Evolutionary conservation across 495 filamentous ascomycete genomes (phyloP), one percentile per base, ranked within the genome.

Genomic region (Aspergillus homomorphus): DNA sequence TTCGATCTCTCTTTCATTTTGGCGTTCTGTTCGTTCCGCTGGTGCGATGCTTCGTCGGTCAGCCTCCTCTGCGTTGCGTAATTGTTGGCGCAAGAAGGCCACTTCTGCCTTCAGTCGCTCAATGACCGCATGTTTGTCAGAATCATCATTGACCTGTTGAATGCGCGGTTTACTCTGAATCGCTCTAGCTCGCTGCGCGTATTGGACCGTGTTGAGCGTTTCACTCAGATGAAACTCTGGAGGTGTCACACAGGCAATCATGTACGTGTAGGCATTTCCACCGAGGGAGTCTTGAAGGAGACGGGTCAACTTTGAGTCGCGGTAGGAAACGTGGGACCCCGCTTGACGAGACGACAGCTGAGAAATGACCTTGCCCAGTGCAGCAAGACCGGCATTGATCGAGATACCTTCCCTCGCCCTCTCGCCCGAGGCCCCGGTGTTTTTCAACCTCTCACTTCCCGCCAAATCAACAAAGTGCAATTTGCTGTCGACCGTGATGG

Each of bases 401-500:
- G 95, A 96, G 57, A 99, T 99, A 64, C 94, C 94, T 73, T 99
- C 94, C 73, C 86, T 91, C 45, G 95, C 95, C 26, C 94, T 87
- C 62, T 99, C 95, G 15, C 94, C 94, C 55, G 94, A 92, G 7
- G 95, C 95, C 18, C 90, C 89, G 4, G 94, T 98, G 66, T 98
- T 98, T 78, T 99, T 99, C 69, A 99, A 73, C 62, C 94, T 84
- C 75, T 99, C 94, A 69, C 95, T 98, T 60, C 94, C 94, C 51
- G 94, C 94, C 68, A 99, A 77, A 87, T 99, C 94, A 48, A 99
- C 94, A 63, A 99, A 99, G 68, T 99, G 92, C 58, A 99, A 82
- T 70, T 99, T 99, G 84, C 95, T 98, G 69, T 98, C 95, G 19
- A 96, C 87, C 7, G 89, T 97, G 15, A 99, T 80, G 55, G 84